Conservation (phyloP, 108 stramenopile genomes). For the Aurantiochytrium sp. region DNA sequence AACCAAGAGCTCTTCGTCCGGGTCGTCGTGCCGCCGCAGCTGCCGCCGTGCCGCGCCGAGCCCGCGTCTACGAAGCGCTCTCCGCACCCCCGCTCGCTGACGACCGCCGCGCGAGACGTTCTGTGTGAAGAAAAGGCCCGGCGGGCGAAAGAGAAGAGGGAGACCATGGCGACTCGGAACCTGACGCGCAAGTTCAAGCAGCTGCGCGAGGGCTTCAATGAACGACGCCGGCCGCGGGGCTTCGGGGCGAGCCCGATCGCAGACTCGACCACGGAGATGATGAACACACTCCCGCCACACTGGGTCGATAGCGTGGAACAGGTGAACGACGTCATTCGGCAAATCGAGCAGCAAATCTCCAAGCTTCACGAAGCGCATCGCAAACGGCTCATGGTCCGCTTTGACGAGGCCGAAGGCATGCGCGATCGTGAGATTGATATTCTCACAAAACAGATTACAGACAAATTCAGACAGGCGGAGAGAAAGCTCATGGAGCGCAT, state of each 20-base stretch:
- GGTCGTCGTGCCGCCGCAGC: too few relatives aligned
- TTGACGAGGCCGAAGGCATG: slow-evolving; percentile 54
- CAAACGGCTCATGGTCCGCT: slow-evolving; percentile 67
- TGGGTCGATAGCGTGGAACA: slow-evolving; percentile 53
- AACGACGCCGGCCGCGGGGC: slow-evolving; percentile 28
- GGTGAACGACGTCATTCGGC: slow-evolving; percentile 39
- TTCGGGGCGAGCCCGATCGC: slow-evolving; percentile 22
- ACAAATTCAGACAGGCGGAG: slow-evolving; percentile 6
- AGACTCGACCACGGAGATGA: slow-evolving; percentile 28
- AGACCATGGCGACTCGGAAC: slow-evolving; percentile 32
- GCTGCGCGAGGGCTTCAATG: slow-evolving; percentile 58
- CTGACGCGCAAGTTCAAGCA: slow-evolving; percentile 47
- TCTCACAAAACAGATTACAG: slow-evolving; percentile 69
- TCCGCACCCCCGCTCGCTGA: too few relatives aligned
- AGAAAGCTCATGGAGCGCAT: slow-evolving; percentile 15
- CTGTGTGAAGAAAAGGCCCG: too few relatives aligned
- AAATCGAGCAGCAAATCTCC: slow-evolving; percentile 39
- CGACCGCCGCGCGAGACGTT: too few relatives aligned
- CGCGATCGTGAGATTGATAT: slow-evolving; percentile 78
- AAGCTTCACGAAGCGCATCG: slow-evolving; percentile 75
- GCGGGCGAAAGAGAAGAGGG: too few relatives aligned
- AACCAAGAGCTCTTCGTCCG: too few relatives aligned
- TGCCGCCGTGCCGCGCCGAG: too few relatives aligned
- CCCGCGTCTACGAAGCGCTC: too few relatives aligned
- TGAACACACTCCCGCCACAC: slow-evolving; percentile 41